phyloP scores from a whole-genome alignment of 2,329 filamentous ascomycete species.

The Xylariaceae sp. region DNA sequence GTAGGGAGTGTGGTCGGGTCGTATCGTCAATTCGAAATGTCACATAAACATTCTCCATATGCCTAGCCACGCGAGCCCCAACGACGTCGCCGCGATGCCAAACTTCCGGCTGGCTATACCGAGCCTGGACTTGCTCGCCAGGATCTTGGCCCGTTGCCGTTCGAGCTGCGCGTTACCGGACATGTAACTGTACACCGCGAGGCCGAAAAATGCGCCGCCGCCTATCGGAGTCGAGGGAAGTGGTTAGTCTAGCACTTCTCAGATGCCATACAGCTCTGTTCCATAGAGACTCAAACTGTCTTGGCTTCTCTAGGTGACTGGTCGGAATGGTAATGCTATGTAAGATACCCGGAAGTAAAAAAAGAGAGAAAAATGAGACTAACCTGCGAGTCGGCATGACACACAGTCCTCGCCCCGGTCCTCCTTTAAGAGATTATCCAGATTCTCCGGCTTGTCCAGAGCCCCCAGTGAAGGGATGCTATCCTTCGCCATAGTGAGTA shows the following conservation, averaged over 20 bases:
- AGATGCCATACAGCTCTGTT: not conserved
- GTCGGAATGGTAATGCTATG: not conserved
- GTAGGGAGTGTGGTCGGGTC: not conserved
- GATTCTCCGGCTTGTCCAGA: slow-evolving; percentile 58
- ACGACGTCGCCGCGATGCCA: slow-evolving; percentile 64
- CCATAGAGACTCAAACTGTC: not conserved
- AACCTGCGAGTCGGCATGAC: slow-evolving; percentile 68
- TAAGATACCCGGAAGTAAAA: not conserved
- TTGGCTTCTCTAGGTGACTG: not conserved
- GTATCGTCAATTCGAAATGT: slow-evolving; percentile 17
- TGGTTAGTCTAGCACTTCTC: slow-evolving; percentile 5
- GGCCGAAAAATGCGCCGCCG: slow-evolving; percentile 68
- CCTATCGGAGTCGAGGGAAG: slow-evolving; percentile 44
- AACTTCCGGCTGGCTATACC: slow-evolving; percentile 66
- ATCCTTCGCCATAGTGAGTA: slow-evolving; percentile 42
- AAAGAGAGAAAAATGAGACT: slow-evolving; percentile 27
- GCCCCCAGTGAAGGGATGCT: slow-evolving; percentile 49
- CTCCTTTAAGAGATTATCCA: slow-evolving; percentile 53
- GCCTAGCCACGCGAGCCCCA: slow-evolving; percentile 65
- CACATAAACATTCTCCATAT: slow-evolving; percentile 63
- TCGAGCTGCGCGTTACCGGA: slow-evolving; percentile 70
- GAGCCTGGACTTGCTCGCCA: slow-evolving; percentile 65
- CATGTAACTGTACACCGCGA: slow-evolving; percentile 73
- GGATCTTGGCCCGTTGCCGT: slow-evolving; percentile 59
- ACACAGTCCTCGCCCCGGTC: slow-evolving; percentile 63